Conservation (phyloP, 2,329 filamentous ascomycete species). For the Penicillium sp. region DNA sequence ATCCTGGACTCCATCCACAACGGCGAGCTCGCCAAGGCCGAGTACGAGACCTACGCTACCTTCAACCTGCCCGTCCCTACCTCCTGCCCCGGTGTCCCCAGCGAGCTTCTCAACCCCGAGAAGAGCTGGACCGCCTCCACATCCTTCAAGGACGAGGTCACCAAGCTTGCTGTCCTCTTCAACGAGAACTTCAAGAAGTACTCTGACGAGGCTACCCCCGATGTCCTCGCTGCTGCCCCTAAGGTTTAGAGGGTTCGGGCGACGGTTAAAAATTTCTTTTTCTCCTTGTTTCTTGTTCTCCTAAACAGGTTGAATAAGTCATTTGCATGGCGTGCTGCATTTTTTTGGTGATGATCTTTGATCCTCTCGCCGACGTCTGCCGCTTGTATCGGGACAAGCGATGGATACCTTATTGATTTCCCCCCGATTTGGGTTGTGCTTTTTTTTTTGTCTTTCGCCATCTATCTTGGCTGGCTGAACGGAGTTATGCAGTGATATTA, state of each 20-base stretch:
- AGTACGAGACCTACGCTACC: conserved; percentile 92
- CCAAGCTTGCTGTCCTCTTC: conserved; percentile 86
- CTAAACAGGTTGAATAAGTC: conserved; percentile 20
- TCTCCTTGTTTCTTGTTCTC: conserved; percentile 20
- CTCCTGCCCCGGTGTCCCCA: conserved; percentile 81
- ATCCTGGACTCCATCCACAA: conserved; percentile 98
- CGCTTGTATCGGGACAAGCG: conserved; percentile 22
- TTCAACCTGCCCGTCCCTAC: conserved; percentile 98
- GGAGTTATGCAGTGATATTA: conserved; percentile 12
- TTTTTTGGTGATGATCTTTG: conserved; percentile 16
- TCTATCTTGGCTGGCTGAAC: conserved; percentile 11
- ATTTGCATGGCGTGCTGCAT: conserved; percentile 33
- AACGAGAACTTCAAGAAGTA: conserved; percentile 98
- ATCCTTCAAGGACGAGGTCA: conserved; percentile 83
- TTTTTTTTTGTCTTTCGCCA: conserved; percentile 12
- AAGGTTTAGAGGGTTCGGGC: conserved; percentile 22
- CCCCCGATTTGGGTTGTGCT: conserved; percentile 11
- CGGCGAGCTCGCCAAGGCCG: conserved; percentile 85
- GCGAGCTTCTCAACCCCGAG: conserved; percentile 90
- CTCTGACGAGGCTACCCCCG: conserved; percentile 73
- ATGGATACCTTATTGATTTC: conserved; percentile 15
- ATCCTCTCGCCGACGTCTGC: conserved; percentile 11
- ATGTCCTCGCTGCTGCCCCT: conserved; percentile 62
- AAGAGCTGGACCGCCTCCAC: conserved; percentile 83
- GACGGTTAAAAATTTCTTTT: conserved; percentile 22